These are phyloP conservation scores for Suillus subalutaceus DNA, from an alignment of 768 basidiomycete genomes.

Conservation along the genomic window DNA sequence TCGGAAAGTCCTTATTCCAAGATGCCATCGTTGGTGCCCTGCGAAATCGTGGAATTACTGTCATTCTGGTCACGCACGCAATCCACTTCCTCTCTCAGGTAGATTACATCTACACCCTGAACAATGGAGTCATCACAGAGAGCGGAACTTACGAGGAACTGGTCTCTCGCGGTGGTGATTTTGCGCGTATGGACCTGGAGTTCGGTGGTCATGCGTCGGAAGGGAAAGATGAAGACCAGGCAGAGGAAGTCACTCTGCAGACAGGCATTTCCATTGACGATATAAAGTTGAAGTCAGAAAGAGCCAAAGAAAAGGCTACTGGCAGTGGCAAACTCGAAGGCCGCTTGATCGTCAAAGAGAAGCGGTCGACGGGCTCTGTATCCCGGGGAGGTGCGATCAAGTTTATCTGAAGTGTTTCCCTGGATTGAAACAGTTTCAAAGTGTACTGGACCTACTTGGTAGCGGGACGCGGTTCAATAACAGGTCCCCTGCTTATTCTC, in stretches of 20 bases:
- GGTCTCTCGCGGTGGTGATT: conserved; percentile 50
- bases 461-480: conserved; percentile 55
- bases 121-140: conserved; percentile 47
- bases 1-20: conserved; percentile 68
- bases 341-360: conserved; percentile 65
- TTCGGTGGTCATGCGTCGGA: conserved; percentile 55
- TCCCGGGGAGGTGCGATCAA: conserved; percentile 45
- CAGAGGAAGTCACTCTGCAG: conserved; percentile 17
- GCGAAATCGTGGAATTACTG: conserved; percentile 48
- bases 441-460: conserved; percentile 63
- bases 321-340: conserved; percentile 70
- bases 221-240: conserved; percentile 34
- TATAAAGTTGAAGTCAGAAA: conserved; percentile 41
- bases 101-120: conserved; percentile 53
- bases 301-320: conserved; percentile 37
- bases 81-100: conserved; percentile 55
- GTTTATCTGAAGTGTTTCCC: neutral
- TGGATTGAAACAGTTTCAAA: conserved; percentile 21
- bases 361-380: conserved; percentile 65
- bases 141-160: conserved; percentile 58
- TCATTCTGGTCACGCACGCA: conserved; percentile 58
- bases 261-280: conserved; percentile 32
- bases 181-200: conserved; percentile 59
- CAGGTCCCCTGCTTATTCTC: conserved; percentile 51
- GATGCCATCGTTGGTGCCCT: conserved; percentile 58